Conservation (phyloP, 768 basidiomycete species). For the Lactifluus piperatus region DNA sequence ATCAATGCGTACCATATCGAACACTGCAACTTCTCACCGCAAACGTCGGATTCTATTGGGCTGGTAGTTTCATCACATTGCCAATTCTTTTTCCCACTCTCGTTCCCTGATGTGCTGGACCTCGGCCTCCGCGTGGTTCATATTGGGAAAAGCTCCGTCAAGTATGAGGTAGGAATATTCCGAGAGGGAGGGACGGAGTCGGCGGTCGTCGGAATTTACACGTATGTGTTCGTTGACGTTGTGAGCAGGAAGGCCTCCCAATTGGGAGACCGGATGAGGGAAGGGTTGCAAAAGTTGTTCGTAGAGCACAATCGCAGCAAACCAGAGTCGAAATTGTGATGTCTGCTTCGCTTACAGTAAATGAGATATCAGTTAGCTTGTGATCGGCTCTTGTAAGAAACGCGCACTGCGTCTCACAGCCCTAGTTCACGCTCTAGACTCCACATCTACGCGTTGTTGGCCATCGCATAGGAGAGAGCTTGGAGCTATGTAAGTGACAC, state of each 20-base stretch:
- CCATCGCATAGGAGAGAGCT: background rate
- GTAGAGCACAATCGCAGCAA: background rate
- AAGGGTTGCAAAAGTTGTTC: slow-evolving; percentile 39
- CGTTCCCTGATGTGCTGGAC: slow-evolving; percentile 64
- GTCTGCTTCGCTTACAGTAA: too few species aligned
- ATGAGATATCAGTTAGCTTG: too few species aligned
- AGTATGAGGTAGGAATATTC: slow-evolving; percentile 77
- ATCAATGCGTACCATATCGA: slow-evolving; percentile 73
- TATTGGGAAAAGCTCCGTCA: slow-evolving; percentile 66
- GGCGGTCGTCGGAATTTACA: slow-evolving; percentile 50
- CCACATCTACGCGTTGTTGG: background rate
- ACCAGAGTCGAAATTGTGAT: slow-evolving; percentile 3
- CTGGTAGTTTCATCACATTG: slow-evolving; percentile 74
- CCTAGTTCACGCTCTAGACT: background rate
- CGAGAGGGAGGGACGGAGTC: slow-evolving; percentile 30
- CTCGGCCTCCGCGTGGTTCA: slow-evolving; percentile 60
- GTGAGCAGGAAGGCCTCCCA: slow-evolving; percentile 45
- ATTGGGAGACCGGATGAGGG: slow-evolving; percentile 36
- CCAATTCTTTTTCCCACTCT: slow-evolving; percentile 66
- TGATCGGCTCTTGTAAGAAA: background rate
- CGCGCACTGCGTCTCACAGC: background rate
- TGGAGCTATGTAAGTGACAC: background rate
- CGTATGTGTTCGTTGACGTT: slow-evolving; percentile 76
- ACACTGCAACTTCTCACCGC: slow-evolving; percentile 48
- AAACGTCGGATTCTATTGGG: slow-evolving; percentile 48